Evolutionary conservation across 1,139 yeast genomes (phyloP).

Genomic region (Geotrichum histeridarum): DNA sequence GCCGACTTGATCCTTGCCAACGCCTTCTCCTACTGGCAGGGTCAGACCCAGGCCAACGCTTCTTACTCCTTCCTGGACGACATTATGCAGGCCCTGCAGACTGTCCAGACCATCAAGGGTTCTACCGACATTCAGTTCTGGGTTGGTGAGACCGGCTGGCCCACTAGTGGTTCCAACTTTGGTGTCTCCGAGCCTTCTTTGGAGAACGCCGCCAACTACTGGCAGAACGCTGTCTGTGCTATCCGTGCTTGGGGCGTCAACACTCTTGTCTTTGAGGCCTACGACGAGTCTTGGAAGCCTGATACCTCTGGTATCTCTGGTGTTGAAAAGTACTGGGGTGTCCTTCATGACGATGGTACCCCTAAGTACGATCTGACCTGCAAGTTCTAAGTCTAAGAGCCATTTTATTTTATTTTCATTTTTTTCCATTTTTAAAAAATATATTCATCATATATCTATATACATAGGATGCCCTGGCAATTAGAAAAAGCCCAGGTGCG

Average conservation of each 20-base stretch:
- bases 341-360: constrained; percentile 52
- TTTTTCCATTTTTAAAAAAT: constrained; percentile 1
- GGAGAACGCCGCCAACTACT: constrained; percentile 68
- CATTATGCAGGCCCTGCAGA: constrained; percentile 91
- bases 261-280: constrained; percentile 88
- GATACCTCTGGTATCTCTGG: constrained; percentile 72
- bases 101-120: constrained; percentile 79
- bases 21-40: constrained; percentile 98
- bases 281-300: constrained; percentile 95
- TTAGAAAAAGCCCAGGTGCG: background rate
- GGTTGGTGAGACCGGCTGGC: constrained; percentile 99
- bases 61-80: constrained; percentile 90
- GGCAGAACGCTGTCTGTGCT: constrained; percentile 86
- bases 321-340: constrained; percentile 94
- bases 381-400: constrained; percentile 9
- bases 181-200: constrained; percentile 52
- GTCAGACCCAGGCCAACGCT: constrained; percentile 74
- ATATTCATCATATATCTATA: background rate
- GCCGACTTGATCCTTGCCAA: constrained; percentile 84
- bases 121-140: constrained; percentile 78
- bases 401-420: background rate
- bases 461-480: background rate
- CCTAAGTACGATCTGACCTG: constrained; percentile 34
- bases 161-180: constrained; percentile 76
- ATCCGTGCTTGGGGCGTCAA: constrained; percentile 94